A percentile compares a stretch with the other conserved stretches of the same genome.
These are phyloP conservation scores for Elsinoe batatas DNA, from an alignment of 2,329 filamentous ascomycete genomes.

Conservation along the genomic window DNA sequence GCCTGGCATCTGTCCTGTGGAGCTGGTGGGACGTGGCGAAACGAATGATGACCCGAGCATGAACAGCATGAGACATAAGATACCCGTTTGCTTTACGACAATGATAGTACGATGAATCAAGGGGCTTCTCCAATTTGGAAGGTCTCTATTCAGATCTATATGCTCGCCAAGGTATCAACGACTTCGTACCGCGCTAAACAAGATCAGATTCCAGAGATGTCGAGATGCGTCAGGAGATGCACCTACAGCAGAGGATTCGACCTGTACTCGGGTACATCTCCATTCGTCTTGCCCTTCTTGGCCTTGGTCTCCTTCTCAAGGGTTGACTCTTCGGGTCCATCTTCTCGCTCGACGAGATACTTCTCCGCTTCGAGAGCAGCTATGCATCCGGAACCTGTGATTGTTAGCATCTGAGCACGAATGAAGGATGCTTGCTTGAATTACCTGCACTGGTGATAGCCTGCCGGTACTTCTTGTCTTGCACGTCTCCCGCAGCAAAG, in stretches of 20 bases:
- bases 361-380: slow-evolving; percentile 95
- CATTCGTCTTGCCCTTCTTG: slow-evolving; percentile 38
- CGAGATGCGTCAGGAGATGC: slow-evolving; percentile 26
- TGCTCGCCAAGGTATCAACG: slow-evolving; percentile 3
- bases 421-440: slow-evolving; percentile 28
- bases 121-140: background rate
- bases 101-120: background rate
- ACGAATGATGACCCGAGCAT: background rate
- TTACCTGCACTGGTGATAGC: slow-evolving; percentile 92
- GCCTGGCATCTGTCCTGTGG: background rate
- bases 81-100: background rate
- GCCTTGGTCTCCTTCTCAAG: slow-evolving; percentile 41
- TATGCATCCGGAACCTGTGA: slow-evolving; percentile 77
- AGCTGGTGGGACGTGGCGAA: background rate
- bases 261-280: slow-evolving; percentile 51
- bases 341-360: slow-evolving; percentile 71
- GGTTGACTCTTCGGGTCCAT: slow-evolving; percentile 43
- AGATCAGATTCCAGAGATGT: slow-evolving; percentile 1
- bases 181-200: slow-evolving; percentile 6
- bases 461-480: slow-evolving; percentile 97
- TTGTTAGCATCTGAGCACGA: background rate
- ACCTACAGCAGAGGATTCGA: slow-evolving; percentile 53
- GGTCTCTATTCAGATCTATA: slow-evolving; percentile 5
- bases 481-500: slow-evolving; percentile 93
- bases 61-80: background rate